These are phyloP conservation scores for Cardamine chenopodiifolia DNA, from an alignment of 345 rosid species.

Conservation along the genomic window DNA sequence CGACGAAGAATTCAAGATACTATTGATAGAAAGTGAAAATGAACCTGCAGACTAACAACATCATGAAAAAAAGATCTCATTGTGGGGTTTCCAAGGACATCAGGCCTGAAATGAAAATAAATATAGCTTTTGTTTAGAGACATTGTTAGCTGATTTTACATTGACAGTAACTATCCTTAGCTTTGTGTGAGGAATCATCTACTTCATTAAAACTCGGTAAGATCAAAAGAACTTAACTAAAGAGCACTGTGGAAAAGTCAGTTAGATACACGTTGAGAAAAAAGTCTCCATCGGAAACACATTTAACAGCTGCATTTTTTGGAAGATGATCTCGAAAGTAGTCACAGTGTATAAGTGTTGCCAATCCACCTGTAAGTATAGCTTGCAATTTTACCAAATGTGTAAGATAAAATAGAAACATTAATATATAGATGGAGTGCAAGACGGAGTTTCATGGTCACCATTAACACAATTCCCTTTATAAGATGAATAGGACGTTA, in stretches of 20 bases:
- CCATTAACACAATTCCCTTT: background rate
- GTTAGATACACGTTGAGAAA: constrained; percentile 82
- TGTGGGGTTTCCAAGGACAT: constrained; percentile 59
- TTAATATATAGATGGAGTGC: background rate
- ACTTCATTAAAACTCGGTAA: background rate
- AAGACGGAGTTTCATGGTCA: constrained; percentile 1
- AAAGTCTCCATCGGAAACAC: constrained; percentile 87
- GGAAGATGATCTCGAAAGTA: constrained; percentile 67
- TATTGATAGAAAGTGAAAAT: constrained; percentile 17
- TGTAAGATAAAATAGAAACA: background rate
- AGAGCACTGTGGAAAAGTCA: background rate
- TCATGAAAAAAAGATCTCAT: constrained; percentile 69
- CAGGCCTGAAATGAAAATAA: constrained; percentile 60
- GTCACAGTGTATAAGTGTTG: constrained; percentile 86
- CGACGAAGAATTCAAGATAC: background rate
- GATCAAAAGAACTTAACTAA: background rate
- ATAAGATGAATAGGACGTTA: constrained; percentile 22
- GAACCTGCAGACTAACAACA: constrained; percentile 72
- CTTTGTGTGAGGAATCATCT: background rate
- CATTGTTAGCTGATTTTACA: background rate
- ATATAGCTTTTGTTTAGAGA: constrained; percentile 8
- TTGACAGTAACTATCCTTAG: background rate
- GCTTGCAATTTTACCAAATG: constrained; percentile 54
- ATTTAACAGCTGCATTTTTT: constrained; percentile 71
- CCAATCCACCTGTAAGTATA: constrained; percentile 87